Evolutionary conservation across 2,329 filamentous ascomycete species (phyloP), one percentile per base, ranked within the genome.

Genomic region (Xylaria sp.): DNA sequence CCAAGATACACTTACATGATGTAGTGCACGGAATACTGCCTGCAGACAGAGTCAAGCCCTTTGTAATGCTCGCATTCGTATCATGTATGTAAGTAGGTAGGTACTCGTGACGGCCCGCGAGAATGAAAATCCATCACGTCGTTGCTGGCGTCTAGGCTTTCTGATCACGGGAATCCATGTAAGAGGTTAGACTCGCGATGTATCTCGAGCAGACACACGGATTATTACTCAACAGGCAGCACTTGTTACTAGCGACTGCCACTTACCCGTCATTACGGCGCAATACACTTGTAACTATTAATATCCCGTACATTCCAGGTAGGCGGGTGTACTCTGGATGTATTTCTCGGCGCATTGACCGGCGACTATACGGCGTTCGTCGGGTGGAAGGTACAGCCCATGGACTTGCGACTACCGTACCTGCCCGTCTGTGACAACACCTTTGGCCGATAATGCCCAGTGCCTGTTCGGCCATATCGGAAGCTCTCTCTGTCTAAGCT

Each of bases 391-490:
- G n/a, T 46, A 46, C 42, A 10, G 5, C 9, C 37, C 11, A 42
- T 16, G 4, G 5, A 46, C 42, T n/a, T 46, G 13, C 5, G 5
- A n/a, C n/a, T 46, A 46, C 13, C 42, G 5, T 46, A n/a, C 42
- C 13, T 46, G 3, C 42, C n/a, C 42, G 13, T n/a, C 13, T n/a
- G 5, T 16, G 11, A 46, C 42, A 46, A 46, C 13, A 16, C 8
- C 8, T 9, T 11, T 3, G 7, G 48, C 9, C 10, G 13, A 3
- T 52, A 52, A 30, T 42, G n/a, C 23, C 13, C 54, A 54, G 48
- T 11, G 13, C 49, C 49, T 51, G 49, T 35, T 63, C 60, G 64
- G 61, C 53, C 59, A 59, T 61, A 59, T 61, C 61, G 59, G 61
- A 54, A 63, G 58, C 55, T 57, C 57, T 59, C 60, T 42, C 39